These are phyloP conservation scores for Leptographium flavum DNA, from an alignment of 2,329 filamentous ascomycete species.

Conservation along the genomic window DNA sequence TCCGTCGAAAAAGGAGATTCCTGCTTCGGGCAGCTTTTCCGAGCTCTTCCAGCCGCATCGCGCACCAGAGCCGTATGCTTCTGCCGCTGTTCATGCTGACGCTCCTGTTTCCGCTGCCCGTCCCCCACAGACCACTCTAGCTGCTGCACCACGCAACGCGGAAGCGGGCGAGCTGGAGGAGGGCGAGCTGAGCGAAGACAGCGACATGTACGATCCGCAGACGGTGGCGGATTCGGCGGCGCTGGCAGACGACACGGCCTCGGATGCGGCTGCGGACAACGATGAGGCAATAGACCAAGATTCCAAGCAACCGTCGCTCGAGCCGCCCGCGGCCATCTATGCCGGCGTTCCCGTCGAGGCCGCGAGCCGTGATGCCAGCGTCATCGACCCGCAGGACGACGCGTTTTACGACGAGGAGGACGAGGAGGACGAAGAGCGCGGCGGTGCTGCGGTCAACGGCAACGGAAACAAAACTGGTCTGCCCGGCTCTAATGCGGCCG, in stretches of 20 bases:
- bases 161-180: neutral
- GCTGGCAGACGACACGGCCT: conserved; percentile 7
- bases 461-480: conserved; percentile 3
- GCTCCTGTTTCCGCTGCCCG: neutral
- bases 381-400: conserved; percentile 11
- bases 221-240: conserved; percentile 4
- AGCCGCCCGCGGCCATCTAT: neutral
- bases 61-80: neutral
- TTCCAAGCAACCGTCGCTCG: neutral
- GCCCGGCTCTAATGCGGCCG: conserved; percentile 3
- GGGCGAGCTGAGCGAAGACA: conserved; percentile 50
- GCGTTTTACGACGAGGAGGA: conserved; percentile 12
- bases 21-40: conserved; percentile 1
- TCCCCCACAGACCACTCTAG: neutral
- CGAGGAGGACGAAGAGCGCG: conserved; percentile 7
- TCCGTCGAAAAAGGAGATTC: neutral
- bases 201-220: conserved; percentile 39
- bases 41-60: conserved; percentile 1
- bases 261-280: conserved; percentile 9
- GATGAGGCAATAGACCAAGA: conserved; percentile 5
- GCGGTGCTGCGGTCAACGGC: conserved; percentile 3
- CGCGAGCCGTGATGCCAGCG: conserved; percentile 11
- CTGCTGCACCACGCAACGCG: too few species aligned
- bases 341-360: neutral
- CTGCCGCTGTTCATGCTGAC: neutral